phyloP scores from a whole-genome alignment of 2,329 filamentous ascomycete species.

The Helotiales sp. region DNA sequence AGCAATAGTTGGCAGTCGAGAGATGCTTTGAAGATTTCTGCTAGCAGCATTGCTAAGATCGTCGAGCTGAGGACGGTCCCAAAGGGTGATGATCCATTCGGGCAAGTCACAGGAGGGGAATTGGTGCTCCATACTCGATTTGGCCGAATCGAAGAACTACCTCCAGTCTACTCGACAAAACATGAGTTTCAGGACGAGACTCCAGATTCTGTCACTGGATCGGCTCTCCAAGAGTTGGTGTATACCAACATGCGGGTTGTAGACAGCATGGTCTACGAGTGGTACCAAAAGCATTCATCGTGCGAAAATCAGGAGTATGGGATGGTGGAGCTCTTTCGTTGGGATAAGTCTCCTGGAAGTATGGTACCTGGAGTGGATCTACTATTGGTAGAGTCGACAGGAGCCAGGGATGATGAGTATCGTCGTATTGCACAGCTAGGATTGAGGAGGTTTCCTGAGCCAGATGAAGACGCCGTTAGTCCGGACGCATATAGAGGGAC shows the following conservation, averaged over 20 bases:
- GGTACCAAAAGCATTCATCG: slow-evolving; percentile 14
- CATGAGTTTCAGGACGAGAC: slow-evolving; percentile 9
- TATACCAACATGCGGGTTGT: slow-evolving; percentile 7
- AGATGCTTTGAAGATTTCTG: slow-evolving; percentile 5
- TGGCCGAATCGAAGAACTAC: slow-evolving; percentile 4
- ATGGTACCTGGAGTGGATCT: slow-evolving; percentile 14
- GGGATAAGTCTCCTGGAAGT: slow-evolving; percentile 8
- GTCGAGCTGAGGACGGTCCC: slow-evolving; percentile 4
- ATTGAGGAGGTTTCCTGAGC: slow-evolving; percentile 10
- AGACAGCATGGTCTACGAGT: slow-evolving; percentile 14
- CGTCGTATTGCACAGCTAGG: slow-evolving; percentile 10
- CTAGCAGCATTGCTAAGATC: slow-evolving; percentile 6
- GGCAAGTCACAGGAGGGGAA: slow-evolving; percentile 14
- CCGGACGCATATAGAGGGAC: slow-evolving; percentile 2
- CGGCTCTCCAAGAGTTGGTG: slow-evolving; percentile 6
- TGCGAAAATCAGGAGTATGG: slow-evolving; percentile 12
- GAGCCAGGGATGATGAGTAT: slow-evolving; percentile 8
- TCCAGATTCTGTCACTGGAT: background rate
- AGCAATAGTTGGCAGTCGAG: slow-evolving; percentile 14
- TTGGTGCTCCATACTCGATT: slow-evolving; percentile 14
- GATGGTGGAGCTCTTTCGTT: slow-evolving; percentile 13
- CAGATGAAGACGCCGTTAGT: slow-evolving; percentile 7
- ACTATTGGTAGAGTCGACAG: slow-evolving; percentile 18
- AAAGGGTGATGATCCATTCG: slow-evolving; percentile 15
- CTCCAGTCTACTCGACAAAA: slow-evolving; percentile 10